phyloP scores from a whole-genome alignment of 1,284 basidiomycete species.

The Tetrapyrgos nigripes region DNA sequence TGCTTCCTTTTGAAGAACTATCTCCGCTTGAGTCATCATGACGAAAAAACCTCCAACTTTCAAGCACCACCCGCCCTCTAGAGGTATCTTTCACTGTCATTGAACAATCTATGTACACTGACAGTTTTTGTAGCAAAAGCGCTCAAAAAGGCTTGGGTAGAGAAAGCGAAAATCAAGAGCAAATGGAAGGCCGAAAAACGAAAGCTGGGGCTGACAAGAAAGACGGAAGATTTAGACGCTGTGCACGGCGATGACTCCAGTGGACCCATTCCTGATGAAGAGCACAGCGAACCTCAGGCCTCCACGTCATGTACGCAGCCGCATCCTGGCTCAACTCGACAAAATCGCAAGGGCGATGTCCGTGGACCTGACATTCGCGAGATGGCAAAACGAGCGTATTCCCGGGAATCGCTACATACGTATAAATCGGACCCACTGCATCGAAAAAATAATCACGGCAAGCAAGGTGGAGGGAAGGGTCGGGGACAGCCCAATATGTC shows the following conservation, averaged over 20 bases:
- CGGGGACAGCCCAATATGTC: constrained; percentile 77
- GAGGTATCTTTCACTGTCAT: constrained; percentile 50
- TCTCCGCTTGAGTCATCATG: constrained; percentile 44
- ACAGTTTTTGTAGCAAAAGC: constrained; percentile 60
- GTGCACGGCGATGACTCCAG: neutral
- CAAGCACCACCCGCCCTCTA: constrained; percentile 63
- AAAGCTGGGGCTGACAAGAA: constrained; percentile 49
- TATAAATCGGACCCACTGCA: constrained; percentile 57
- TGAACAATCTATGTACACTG: constrained; percentile 5
- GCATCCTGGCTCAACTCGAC: neutral
- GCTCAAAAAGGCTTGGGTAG: constrained; percentile 77
- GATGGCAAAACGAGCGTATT: constrained; percentile 66
- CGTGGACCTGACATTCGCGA: constrained; percentile 53
- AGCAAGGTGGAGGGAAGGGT: constrained; percentile 22
- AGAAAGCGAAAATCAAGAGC: constrained; percentile 74
- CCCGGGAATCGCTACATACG: constrained; percentile 58
- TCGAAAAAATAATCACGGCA: constrained; percentile 15
- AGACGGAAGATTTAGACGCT: constrained; percentile 21
- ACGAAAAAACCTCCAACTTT: constrained; percentile 73
- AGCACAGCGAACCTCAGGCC: constrained; percentile 1
- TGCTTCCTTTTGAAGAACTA: neutral
- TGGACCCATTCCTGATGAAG: neutral
- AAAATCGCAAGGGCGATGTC: neutral
- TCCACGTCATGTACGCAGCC: neutral
- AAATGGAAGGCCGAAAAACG: constrained; percentile 81